phyloP scores from a whole-genome alignment of 192 early-diverging fungal genomes.

The Paraglomus occultum region DNA sequence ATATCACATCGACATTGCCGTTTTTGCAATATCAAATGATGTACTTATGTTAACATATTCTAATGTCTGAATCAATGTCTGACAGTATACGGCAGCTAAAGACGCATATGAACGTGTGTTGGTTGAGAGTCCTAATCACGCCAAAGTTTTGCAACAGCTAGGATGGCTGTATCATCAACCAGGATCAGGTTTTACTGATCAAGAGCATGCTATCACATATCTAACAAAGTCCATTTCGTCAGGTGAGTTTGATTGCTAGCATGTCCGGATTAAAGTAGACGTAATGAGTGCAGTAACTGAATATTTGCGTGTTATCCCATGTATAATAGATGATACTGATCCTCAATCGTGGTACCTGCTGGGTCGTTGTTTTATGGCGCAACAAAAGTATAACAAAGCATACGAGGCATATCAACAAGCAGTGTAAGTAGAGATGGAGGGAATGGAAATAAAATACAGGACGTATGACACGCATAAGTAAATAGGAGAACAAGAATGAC shows the following conservation, averaged over 20 bases:
- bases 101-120: conserved; percentile 94
- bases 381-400: conserved; percentile 91
- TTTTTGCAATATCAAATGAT: conserved; percentile 27
- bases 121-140: conserved; percentile 84
- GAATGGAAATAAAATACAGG: background rate
- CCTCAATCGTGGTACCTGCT: conserved; percentile 94
- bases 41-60: background rate
- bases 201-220: conserved; percentile 79
- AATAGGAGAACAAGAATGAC: too few relatives aligned
- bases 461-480: too few relatives aligned
- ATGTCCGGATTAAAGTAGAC: background rate
- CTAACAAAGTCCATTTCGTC: conserved; percentile 80
- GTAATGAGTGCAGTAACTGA: conserved; percentile 6
- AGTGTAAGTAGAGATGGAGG: conserved; percentile 49
- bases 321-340: conserved; percentile 68
- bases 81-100: conserved; percentile 63
- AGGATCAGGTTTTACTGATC: conserved; percentile 77
- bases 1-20: background rate
- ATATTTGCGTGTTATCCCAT: background rate
- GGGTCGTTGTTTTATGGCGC: conserved; percentile 95
- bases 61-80: background rate
- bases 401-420: conserved; percentile 99
- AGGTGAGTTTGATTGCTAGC: conserved; percentile 30
- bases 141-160: conserved; percentile 94
- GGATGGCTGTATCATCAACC: conserved; percentile 96